These are phyloP conservation scores for Boletus subcaerulescens DNA, from an alignment of 768 basidiomycete genomes.

Conservation along the genomic window DNA sequence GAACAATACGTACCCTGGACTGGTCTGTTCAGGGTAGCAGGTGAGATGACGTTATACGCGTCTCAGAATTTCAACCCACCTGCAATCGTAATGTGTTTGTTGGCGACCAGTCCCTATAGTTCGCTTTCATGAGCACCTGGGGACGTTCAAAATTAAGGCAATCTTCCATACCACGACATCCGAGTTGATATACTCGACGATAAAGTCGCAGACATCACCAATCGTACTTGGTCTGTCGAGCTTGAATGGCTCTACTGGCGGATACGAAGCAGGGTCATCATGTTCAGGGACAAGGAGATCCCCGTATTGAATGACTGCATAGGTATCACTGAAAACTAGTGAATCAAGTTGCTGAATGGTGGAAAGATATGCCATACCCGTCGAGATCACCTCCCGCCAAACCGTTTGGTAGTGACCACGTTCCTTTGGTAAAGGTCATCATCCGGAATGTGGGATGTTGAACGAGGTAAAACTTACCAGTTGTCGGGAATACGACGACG, in stretches of 20 bases:
- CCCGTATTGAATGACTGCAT: conserved; percentile 53
- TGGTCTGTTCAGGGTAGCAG: conserved; percentile 46
- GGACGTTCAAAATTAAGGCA: background rate
- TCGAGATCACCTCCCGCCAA: conserved; percentile 76
- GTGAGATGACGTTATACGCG: background rate
- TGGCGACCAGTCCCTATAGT: conserved; percentile 62
- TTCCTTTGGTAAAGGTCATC: conserved; percentile 36
- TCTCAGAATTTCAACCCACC: conserved; percentile 37
- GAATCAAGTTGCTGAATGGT: too few species aligned
- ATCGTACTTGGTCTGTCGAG: conserved; percentile 50
- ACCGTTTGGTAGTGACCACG: conserved; percentile 62
- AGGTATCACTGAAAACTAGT: conserved; percentile 47
- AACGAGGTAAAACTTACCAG: conserved; percentile 40
- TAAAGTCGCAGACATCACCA: conserved; percentile 71
- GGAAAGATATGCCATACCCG: conserved; percentile 41
- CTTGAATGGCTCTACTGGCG: conserved; percentile 31
- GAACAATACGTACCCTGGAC: conserved; percentile 47
- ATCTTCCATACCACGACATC: conserved; percentile 61
- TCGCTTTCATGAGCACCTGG: conserved; percentile 3
- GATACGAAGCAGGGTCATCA: conserved; percentile 50
- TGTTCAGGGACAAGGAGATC: conserved; percentile 50
- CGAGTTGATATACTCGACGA: conserved; percentile 79
- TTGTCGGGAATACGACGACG: conserved; percentile 65
- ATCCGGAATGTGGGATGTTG: too few species aligned
- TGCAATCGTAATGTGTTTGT: conserved; percentile 63